Evolutionary conservation across 352 stramenopile species (phyloP).

Genomic region (Phytophthora pisi): DNA sequence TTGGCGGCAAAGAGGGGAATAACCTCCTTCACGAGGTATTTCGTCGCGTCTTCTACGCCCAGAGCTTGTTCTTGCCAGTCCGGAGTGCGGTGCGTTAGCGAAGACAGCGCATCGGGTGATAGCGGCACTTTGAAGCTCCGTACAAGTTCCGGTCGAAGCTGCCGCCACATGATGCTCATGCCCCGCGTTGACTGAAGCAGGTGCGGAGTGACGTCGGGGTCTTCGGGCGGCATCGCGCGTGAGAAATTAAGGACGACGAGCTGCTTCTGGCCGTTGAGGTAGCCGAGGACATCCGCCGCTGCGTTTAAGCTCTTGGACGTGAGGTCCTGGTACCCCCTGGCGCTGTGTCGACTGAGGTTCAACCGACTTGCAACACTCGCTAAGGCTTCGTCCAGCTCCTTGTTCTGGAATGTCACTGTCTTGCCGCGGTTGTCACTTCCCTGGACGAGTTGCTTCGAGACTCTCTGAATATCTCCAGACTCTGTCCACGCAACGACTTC

Average conservation of each 20-base stretch:
- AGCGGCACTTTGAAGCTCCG: slow-evolving; percentile 51
- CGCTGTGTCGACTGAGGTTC: slow-evolving; percentile 86
- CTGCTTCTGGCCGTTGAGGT: slow-evolving; percentile 55
- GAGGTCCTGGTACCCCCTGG: slow-evolving; percentile 89
- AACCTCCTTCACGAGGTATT: slow-evolving; percentile 69
- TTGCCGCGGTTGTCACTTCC: slow-evolving; percentile 85
- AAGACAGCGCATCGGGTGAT: slow-evolving; percentile 85
- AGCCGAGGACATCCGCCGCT: slow-evolving; percentile 85
- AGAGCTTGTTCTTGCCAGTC: slow-evolving; percentile 85
- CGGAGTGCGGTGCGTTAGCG: slow-evolving; percentile 84
- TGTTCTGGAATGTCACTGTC: slow-evolving; percentile 81
- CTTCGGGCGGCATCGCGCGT: slow-evolving; percentile 87
- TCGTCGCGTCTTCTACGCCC: slow-evolving; percentile 73
- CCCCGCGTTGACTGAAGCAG: slow-evolving; percentile 76
- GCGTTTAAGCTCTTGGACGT: slow-evolving; percentile 80
- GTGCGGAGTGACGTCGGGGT: slow-evolving; percentile 79
- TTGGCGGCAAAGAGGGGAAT: slow-evolving; percentile 86
- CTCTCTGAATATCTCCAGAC: slow-evolving; percentile 61
- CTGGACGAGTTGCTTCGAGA: slow-evolving; percentile 82
- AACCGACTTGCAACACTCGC: slow-evolving; percentile 59
- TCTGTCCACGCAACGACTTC: slow-evolving; percentile 75
- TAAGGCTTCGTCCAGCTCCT: slow-evolving; percentile 79
- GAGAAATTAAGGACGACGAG: slow-evolving; percentile 88
- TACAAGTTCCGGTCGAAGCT: slow-evolving; percentile 90
- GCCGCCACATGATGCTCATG: slow-evolving; percentile 93